Percentiles rank a stretch among this genome's conserved stretches.
Conservation (phyloP, 2,329 filamentous ascomycete species). For the Epichloe glyceriae region DNA sequence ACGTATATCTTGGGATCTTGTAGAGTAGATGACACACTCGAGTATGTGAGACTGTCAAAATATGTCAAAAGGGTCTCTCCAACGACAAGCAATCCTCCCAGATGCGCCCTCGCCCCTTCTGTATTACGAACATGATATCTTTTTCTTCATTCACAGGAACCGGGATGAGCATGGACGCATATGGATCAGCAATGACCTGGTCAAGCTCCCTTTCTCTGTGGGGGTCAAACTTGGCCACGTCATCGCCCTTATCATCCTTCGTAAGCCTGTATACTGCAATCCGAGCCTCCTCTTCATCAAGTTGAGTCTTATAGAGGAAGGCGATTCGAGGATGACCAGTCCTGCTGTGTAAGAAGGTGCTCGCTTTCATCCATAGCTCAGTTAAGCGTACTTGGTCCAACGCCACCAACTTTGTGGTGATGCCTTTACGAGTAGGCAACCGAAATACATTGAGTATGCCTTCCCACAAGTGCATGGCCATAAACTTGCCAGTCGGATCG, state of each 20-base stretch:
- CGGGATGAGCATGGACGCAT: conserved; percentile 49
- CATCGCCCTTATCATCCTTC: conserved; percentile 41
- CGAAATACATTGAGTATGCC: conserved; percentile 44
- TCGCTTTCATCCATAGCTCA: conserved; percentile 46
- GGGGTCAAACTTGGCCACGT: conserved; percentile 41
- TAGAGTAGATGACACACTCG: conserved; percentile 50
- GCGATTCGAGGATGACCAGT: conserved; percentile 46
- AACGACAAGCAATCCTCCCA: conserved; percentile 60
- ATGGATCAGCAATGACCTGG: conserved; percentile 39
- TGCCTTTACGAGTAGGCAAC: conserved; percentile 32
- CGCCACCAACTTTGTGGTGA: conserved; percentile 29
- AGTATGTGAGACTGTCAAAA: conserved; percentile 63
- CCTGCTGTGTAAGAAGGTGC: conserved; percentile 43
- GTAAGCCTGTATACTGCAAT: conserved; percentile 48
- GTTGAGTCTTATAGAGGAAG: conserved; percentile 42
- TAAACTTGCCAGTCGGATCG: conserved; percentile 58
- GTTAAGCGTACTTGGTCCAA: conserved; percentile 44
- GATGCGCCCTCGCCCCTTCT: conserved; percentile 38
- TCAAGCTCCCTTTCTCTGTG: conserved; percentile 41
- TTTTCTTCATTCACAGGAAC: conserved; percentile 45
- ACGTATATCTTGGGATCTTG: conserved; percentile 73
- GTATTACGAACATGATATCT: conserved; percentile 46
- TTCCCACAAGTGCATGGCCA: conserved; percentile 48
- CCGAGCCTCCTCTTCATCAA: conserved; percentile 38
- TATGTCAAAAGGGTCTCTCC: conserved; percentile 77